Evolutionary conservation across 2,329 filamentous ascomycete species (phyloP).

Genomic region (Coniochaeta ligniaria): DNA sequence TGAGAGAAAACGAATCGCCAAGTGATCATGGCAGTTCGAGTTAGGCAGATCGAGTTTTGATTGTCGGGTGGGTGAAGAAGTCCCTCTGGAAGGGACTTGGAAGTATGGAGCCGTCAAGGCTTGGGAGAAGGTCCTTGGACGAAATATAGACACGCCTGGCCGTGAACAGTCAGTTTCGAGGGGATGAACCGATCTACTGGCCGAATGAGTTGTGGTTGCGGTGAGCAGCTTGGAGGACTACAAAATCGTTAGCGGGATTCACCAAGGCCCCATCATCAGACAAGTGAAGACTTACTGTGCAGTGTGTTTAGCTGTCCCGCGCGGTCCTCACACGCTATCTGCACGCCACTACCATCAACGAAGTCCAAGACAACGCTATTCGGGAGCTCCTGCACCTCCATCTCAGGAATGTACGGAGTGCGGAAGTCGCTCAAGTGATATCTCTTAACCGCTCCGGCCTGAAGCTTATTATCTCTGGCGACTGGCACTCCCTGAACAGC

Average conservation of each 20-base stretch:
- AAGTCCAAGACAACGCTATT: constrained; percentile 68
- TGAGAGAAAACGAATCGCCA: neutral
- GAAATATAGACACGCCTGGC: neutral
- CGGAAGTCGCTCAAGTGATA: constrained; percentile 85
- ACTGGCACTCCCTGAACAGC: constrained; percentile 52
- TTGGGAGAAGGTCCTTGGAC: neutral
- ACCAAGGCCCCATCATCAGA: neutral
- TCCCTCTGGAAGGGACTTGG: neutral
- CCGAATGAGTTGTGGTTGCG: constrained; percentile 22
- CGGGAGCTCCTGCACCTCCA: constrained; percentile 86
- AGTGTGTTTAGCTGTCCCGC: constrained; percentile 48
- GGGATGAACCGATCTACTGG: neutral
- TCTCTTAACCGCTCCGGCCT: constrained; percentile 51
- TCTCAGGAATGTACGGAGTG: constrained; percentile 72
- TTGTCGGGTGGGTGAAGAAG: neutral
- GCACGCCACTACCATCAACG: constrained; percentile 51
- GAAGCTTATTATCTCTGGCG: constrained; percentile 46
- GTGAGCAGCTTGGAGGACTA: constrained; percentile 36
- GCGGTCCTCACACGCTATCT: constrained; percentile 58
- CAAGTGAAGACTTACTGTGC: constrained; percentile 34
- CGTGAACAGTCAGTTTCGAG: neutral
- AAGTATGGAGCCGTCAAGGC: neutral
- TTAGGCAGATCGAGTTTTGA: neutral
- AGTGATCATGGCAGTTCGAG: neutral
- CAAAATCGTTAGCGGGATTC: neutral